Percentiles rank a stretch among this genome's conserved stretches.
Conservation (phyloP, 2,329 filamentous ascomycete species). For the Westerdykella sp. region DNA sequence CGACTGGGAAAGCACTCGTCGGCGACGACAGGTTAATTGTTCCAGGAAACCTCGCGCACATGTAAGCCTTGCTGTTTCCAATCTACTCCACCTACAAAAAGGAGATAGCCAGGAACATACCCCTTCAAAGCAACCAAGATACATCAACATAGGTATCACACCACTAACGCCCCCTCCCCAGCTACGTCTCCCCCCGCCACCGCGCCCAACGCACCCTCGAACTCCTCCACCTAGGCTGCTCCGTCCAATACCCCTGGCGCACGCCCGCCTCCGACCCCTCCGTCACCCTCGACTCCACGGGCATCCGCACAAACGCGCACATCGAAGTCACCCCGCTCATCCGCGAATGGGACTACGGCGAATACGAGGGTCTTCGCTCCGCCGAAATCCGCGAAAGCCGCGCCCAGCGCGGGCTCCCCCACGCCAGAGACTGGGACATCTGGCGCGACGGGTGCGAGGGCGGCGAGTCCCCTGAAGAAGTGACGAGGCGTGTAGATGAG, state of each 20-base stretch:
- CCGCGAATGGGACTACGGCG: constrained; percentile 58
- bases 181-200: constrained; percentile 78
- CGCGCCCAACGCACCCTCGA: constrained; percentile 88
- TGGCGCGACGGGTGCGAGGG: constrained; percentile 80
- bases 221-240: constrained; percentile 68
- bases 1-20: constrained; percentile 75
- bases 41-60: constrained; percentile 71
- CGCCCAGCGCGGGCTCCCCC: constrained; percentile 43
- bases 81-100: too few relatives aligned
- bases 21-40: constrained; percentile 80
- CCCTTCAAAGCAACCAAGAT: too few relatives aligned
- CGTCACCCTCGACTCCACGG: constrained; percentile 4
- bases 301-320: constrained; percentile 36
- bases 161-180: constrained; percentile 17
- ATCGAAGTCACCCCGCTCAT: constrained; percentile 48
- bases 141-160: too few relatives aligned
- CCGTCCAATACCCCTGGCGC: constrained; percentile 66
- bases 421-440: constrained; percentile 65
- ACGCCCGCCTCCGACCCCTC: constrained; percentile 1
- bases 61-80: constrained; percentile 49
- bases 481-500: constrained; percentile 65
- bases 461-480: constrained; percentile 70
- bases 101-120: too few relatives aligned
- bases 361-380: constrained; percentile 54
- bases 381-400: constrained; percentile 47